Evolutionary conservation across 164 flowering plant genomes (phyloP).

Genomic region (Piper betle): DNA sequence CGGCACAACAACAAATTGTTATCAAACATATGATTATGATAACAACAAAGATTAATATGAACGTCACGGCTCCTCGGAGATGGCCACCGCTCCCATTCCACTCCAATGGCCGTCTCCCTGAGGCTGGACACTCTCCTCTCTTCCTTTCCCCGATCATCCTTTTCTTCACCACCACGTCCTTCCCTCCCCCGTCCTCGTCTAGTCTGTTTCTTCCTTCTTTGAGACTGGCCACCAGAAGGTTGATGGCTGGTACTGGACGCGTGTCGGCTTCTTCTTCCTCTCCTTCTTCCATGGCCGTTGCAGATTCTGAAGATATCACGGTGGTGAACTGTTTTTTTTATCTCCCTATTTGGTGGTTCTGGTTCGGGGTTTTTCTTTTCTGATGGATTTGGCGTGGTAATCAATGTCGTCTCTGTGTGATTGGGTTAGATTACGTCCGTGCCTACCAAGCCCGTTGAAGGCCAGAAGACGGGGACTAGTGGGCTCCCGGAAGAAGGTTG

Average conservation of each 20-base stretch:
- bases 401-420: conserved; percentile 2
- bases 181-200: conserved; percentile 8
- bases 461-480: conserved; percentile 96
- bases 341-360: background rate
- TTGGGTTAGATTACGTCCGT: conserved; percentile 39
- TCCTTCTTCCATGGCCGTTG: conserved; percentile 16
- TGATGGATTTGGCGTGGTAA: background rate
- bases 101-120: conserved; percentile 11
- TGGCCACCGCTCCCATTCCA: too few species aligned
- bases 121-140: conserved; percentile 11
- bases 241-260: conserved; percentile 6
- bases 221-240: conserved; percentile 1
- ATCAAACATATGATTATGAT: too few species aligned
- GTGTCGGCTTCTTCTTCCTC: conserved; percentile 26
- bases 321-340: conserved; percentile 12
- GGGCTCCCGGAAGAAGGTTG: conserved; percentile 89
- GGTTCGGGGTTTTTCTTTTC: background rate
- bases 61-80: too few species aligned
- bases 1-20: too few species aligned
- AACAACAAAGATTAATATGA: background rate
- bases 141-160: conserved; percentile 5
- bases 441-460: conserved; percentile 84
- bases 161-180: conserved; percentile 1
- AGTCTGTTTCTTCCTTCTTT: conserved; percentile 7
- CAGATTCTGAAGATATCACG: conserved; percentile 43